phyloP scores from a whole-genome alignment of 495 filamentous ascomycete species.

The Talaromyces proteolyticus region DNA sequence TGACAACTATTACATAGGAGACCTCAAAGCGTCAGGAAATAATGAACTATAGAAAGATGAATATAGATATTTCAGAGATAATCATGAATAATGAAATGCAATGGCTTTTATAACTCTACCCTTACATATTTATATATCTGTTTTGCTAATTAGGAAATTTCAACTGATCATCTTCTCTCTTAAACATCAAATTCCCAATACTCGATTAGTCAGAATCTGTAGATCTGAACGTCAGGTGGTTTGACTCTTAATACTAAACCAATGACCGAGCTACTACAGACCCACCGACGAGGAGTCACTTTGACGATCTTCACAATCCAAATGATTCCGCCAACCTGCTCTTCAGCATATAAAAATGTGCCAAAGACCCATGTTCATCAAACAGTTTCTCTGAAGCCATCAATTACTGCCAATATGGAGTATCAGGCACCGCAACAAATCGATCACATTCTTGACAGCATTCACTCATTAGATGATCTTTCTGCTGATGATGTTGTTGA shows the following conservation, averaged over 20 bases:
- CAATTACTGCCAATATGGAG: neutral
- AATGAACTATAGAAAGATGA: conserved; percentile 5
- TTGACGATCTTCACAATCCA: neutral
- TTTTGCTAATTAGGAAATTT: neutral
- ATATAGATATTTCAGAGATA: conserved; percentile 1
- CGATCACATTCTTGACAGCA: neutral
- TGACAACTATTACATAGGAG: neutral
- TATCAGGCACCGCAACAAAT: neutral
- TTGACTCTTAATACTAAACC: neutral
- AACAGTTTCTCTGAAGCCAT: neutral
- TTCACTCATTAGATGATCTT: neutral
- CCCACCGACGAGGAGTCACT: neutral
- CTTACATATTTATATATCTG: conserved; percentile 3
- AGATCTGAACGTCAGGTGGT: neutral
- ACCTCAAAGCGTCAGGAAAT: conserved; percentile 5
- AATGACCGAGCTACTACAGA: neutral
- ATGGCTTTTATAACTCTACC: no score
- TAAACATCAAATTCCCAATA: neutral
- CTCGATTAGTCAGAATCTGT: conserved; percentile 5
- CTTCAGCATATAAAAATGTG: neutral
- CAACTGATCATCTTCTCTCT: conserved; percentile 3
- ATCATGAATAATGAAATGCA: conserved; percentile 4
- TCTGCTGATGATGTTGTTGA: neutral
- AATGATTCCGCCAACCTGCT: neutral
- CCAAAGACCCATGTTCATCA: neutral